phyloP scores from a whole-genome alignment of 169 alveolate species.

The Ichthyophthirius multifiliis region DNA sequence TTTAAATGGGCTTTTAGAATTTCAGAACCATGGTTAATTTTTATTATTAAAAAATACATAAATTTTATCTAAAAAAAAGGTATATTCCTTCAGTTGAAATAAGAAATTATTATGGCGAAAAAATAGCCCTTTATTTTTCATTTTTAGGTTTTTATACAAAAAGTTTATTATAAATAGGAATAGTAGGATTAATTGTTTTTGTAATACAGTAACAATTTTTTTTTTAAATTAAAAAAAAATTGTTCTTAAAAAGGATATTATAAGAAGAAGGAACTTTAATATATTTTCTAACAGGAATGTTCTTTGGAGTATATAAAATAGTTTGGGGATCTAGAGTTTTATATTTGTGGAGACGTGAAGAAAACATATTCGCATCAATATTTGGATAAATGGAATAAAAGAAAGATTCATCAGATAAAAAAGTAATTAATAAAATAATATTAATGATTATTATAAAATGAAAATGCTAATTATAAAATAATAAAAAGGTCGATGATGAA shows the following conservation, averaged over 20 bases:
- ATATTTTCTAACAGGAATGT: neutral
- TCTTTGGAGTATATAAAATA: neutral
- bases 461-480: neutral
- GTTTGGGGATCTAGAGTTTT: neutral
- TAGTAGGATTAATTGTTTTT: conserved; percentile 12
- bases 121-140: conserved; percentile 25
- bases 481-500: neutral
- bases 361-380: neutral
- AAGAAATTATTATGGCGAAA: conserved; percentile 39
- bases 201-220: neutral
- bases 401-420: neutral
- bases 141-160: conserved; percentile 28
- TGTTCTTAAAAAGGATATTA: neutral
- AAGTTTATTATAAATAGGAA: neutral
- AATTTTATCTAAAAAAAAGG: neutral
- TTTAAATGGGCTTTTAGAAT: conserved; percentile 14
- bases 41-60: neutral
- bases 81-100: conserved; percentile 10
- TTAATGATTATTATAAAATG: neutral
- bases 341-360: neutral
- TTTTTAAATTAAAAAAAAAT: neutral
- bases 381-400: conserved; percentile 2
- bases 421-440: neutral
- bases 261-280: neutral
- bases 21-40: conserved; percentile 1